Base-by-base conservation (phyloP, 169 alveolate species). In the Eimeria tenella region DNA sequence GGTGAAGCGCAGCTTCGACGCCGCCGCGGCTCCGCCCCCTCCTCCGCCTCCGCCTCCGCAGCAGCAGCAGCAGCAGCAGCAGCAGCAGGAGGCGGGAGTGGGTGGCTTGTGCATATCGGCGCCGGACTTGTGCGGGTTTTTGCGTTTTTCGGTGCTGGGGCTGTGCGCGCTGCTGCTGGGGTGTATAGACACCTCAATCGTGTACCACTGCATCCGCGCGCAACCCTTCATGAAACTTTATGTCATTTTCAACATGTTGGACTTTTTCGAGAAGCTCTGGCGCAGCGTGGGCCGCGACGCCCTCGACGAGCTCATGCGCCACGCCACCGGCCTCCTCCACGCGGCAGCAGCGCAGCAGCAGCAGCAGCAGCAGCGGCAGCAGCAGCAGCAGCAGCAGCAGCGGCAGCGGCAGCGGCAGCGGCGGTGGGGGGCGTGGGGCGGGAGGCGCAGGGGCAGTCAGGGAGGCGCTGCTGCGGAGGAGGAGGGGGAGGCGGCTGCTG, bases 171-270 rank as follows among this genome's bases (percentile, higher is more conserved):
- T 90, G n/a, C 96, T 98, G 50, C 96, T 98, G 77, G 94, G 98
- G 81, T 83, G 93, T 58, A 87, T 98, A 3, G 99, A 98, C 92
- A 97, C 98, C 0, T 98, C 99, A 11, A 84, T 97, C 89, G 97
- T 98, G 31, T 98, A 98, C 82, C 99, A 98, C 94, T 97, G 97
- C 90, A 97, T 98, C 17, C 93, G 98, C 90, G 95, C 98, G 21
- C 99, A 98, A 90, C 98, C 98, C 15, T 94, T 98, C 74, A 89
- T 98, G 94, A 98, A 98, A 92, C 94, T 98, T 25, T 98, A 98
- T 94, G 99, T 98, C 25, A 96, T 98, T 2, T 96, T 97, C 94
- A 98, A 98, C 95, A 97, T 98, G 99, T 95, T 98, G 60, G 99
- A 98, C 86, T 95, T 98, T 71, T 96, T 98, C 74, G 99, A 98